Percentiles rank a stretch among this genome's conserved stretches.
phyloP scores from a whole-genome alignment of 495 filamentous ascomycete species.

The Trichodelitschia bisporula region DNA sequence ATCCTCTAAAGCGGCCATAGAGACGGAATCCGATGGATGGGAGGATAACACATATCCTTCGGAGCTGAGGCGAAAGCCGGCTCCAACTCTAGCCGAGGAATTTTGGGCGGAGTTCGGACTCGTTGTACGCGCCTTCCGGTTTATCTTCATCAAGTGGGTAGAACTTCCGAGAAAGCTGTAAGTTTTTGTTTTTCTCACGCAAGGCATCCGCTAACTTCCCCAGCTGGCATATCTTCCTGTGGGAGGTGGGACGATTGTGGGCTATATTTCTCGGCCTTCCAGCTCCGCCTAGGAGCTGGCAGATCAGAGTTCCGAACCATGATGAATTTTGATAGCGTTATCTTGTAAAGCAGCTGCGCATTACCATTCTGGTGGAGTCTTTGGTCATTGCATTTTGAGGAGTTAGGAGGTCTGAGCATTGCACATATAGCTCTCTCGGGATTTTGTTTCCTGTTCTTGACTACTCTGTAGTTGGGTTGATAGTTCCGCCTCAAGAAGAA shows the following conservation, averaged over 20 bases:
- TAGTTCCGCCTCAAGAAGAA: no score
- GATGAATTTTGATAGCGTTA: constrained; percentile 34
- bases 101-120: constrained; percentile 36
- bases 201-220: constrained; percentile 1
- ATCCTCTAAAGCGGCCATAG: background rate
- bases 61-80: constrained; percentile 12
- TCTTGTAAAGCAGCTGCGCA: no score
- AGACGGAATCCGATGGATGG: constrained; percentile 1
- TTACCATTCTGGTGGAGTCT: no score
- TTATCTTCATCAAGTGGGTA: constrained; percentile 47
- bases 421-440: no score
- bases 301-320: constrained; percentile 25
- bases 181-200: constrained; percentile 18
- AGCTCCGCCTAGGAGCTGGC: constrained; percentile 42
- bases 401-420: no score
- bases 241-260: constrained; percentile 40
- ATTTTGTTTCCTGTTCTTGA: no score
- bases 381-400: no score
- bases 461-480: no score
- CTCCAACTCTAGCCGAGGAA: constrained; percentile 26
- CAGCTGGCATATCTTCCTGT: constrained; percentile 33
- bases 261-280: constrained; percentile 60
- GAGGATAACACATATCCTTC: constrained; percentile 18
- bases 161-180: constrained; percentile 43
- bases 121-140: constrained; percentile 33